These are phyloP conservation scores for Penicillium sp. DNA, from an alignment of 2,329 filamentous ascomycete species.

Conservation along the genomic window DNA sequence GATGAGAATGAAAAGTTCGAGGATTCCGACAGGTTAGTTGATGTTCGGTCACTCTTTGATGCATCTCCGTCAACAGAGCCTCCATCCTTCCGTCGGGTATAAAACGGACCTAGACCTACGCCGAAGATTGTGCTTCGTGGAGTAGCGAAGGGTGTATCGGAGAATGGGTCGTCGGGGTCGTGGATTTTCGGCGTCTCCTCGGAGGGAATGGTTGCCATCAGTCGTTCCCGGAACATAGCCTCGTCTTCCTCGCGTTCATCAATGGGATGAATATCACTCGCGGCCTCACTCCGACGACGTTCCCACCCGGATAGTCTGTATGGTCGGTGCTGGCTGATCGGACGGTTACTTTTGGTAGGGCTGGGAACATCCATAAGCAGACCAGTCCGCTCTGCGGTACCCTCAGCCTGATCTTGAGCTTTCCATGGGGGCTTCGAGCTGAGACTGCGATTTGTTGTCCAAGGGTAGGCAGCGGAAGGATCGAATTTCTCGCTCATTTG, in stretches of 20 bases:
- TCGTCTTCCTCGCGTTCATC: constrained; percentile 66
- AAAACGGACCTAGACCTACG: constrained; percentile 28
- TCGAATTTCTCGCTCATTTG: constrained; percentile 27
- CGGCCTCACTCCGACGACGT: constrained; percentile 52
- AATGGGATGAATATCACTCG: constrained; percentile 65
- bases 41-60: constrained; percentile 59
- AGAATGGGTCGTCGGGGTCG: constrained; percentile 31
- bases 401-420: constrained; percentile 30
- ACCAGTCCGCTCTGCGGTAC: constrained; percentile 47
- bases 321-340: constrained; percentile 27
- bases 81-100: constrained; percentile 24
- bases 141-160: constrained; percentile 31
- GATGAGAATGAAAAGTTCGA: constrained; percentile 52
- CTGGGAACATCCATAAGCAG: constrained; percentile 47
- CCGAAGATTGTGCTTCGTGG: constrained; percentile 32
- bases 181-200: constrained; percentile 4
- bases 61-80: constrained; percentile 31
- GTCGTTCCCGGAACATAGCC: constrained; percentile 31
- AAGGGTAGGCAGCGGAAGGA: constrained; percentile 30
- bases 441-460: constrained; percentile 30
- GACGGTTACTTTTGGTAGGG: constrained; percentile 44
- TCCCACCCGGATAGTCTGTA: constrained; percentile 52
- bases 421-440: constrained; percentile 29
- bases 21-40: constrained; percentile 60
- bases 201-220: constrained; percentile 26